Evolutionary conservation across 805 yeast species (phyloP).

Genomic region (Wickerhamomyces chambardii): DNA sequence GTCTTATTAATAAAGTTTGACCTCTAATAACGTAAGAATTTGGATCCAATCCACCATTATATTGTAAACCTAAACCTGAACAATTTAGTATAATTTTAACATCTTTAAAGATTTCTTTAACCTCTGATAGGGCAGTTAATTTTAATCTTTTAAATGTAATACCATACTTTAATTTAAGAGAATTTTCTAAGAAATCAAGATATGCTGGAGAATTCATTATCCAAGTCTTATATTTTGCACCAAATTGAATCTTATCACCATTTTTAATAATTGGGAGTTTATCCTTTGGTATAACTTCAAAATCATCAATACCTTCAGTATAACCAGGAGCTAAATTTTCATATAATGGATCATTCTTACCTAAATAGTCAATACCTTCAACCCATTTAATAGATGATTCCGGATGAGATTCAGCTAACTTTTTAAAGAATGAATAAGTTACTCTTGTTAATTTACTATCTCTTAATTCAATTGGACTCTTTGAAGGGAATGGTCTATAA

Average conservation of each 20-base stretch:
- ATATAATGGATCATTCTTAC: constrained; percentile 23
- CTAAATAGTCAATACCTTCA: constrained; percentile 49
- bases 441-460: constrained; percentile 40
- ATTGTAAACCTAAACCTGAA: constrained; percentile 55
- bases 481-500: constrained; percentile 61
- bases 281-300: constrained; percentile 10
- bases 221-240: constrained; percentile 49
- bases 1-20: constrained; percentile 52
- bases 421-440: constrained; percentile 37
- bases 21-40: constrained; percentile 49
- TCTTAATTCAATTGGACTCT: constrained; percentile 25
- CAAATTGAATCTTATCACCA: constrained; percentile 28
- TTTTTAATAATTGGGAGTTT: constrained; percentile 20
- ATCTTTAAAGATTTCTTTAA: constrained; percentile 21
- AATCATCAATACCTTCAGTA: constrained; percentile 13
- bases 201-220: constrained; percentile 53
- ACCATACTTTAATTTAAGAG: constrained; percentile 20
- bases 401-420: constrained; percentile 31
- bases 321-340: constrained; percentile 11
- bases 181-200: constrained; percentile 35
- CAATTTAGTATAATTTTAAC: constrained; percentile 40
- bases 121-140: constrained; percentile 32
- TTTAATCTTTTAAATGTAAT: constrained; percentile 24
- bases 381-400: constrained; percentile 45
- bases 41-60: constrained; percentile 45